Evolutionary conservation across 2,329 filamentous ascomycete genomes (phyloP).

Genomic region (Catunica adiposa): DNA sequence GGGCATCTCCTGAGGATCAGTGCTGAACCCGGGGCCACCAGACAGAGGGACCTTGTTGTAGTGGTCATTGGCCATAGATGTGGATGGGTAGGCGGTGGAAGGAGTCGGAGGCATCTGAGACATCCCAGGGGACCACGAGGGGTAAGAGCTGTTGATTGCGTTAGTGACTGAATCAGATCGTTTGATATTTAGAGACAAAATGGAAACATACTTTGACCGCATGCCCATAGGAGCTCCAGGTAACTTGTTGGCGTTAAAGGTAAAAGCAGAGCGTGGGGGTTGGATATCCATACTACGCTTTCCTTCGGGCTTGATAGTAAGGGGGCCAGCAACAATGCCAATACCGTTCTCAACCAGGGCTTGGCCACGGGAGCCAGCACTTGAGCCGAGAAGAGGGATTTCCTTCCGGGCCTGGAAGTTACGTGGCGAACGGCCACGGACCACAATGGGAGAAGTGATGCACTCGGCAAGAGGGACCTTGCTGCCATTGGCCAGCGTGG

Average conservation of each 20-base stretch:
- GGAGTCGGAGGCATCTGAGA: constrained; percentile 33
- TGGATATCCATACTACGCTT: constrained; percentile 39
- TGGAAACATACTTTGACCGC: constrained; percentile 39
- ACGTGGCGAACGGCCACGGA: constrained; percentile 77
- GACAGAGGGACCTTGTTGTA: constrained; percentile 38
- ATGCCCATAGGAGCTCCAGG: constrained; percentile 37
- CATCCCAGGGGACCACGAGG: constrained; percentile 36
- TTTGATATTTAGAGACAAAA: neutral
- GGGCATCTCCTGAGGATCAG: constrained; percentile 37
- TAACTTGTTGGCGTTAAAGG: constrained; percentile 40
- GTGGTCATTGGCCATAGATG: constrained; percentile 32
- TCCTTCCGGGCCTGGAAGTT: constrained; percentile 94
- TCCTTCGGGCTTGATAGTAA: constrained; percentile 37
- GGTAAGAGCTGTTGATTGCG: constrained; percentile 34
- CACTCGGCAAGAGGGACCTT: constrained; percentile 72
- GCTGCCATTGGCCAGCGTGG: constrained; percentile 65
- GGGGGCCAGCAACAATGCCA: constrained; percentile 41
- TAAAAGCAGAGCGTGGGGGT: constrained; percentile 39
- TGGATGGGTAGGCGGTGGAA: constrained; percentile 32
- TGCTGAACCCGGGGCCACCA: constrained; percentile 29
- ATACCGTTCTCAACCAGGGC: constrained; percentile 47
- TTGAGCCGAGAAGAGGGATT: constrained; percentile 65
- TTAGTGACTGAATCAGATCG: neutral
- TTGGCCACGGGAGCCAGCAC: constrained; percentile 63
- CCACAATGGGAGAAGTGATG: constrained; percentile 79